A percentile compares a stretch with the other conserved stretches of the same genome.
Conservation (phyloP, 1,284 basidiomycete species). For the Austropuccinia psidii region DNA sequence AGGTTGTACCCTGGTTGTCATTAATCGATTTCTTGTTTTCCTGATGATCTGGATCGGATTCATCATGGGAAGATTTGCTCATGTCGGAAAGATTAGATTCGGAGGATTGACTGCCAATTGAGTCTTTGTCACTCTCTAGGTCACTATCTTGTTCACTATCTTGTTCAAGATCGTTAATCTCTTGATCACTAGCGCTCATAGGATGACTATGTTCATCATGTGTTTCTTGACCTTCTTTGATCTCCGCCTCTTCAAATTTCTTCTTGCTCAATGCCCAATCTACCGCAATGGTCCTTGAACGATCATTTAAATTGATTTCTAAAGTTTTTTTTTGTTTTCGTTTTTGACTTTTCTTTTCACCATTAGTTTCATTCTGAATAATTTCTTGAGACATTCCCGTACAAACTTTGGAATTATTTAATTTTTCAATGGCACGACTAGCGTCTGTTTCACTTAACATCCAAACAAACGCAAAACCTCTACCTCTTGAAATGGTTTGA, state of each 20-base stretch:
- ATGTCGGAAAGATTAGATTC: neutral
- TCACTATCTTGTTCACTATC: constrained; percentile 50
- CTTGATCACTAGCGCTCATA: constrained; percentile 46
- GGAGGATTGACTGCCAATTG: constrained; percentile 51
- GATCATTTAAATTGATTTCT: constrained; percentile 49
- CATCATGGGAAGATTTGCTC: neutral
- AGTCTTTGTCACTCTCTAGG: constrained; percentile 49
- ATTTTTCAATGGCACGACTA: constrained; percentile 68
- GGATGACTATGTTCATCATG: too few species aligned
- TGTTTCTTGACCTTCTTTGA: constrained; percentile 49
- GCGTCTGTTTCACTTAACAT: constrained; percentile 80
- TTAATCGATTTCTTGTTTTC: neutral
- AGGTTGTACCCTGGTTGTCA: constrained; percentile 61
- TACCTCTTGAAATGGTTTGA: constrained; percentile 41
- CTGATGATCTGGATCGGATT: neutral
- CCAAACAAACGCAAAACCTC: constrained; percentile 92
- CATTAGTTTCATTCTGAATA: constrained; percentile 63
- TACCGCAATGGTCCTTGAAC: constrained; percentile 72
- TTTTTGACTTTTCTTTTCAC: constrained; percentile 60
- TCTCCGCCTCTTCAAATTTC: constrained; percentile 67
- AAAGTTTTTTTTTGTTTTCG: constrained; percentile 49
- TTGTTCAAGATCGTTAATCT: constrained; percentile 39
- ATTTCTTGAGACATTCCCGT: constrained; percentile 62
- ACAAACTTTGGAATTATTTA: constrained; percentile 68
- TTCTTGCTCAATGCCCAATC: constrained; percentile 96